Conservation (phyloP, 148 eudicot species). For the Salicornia ramosissima region DNA sequence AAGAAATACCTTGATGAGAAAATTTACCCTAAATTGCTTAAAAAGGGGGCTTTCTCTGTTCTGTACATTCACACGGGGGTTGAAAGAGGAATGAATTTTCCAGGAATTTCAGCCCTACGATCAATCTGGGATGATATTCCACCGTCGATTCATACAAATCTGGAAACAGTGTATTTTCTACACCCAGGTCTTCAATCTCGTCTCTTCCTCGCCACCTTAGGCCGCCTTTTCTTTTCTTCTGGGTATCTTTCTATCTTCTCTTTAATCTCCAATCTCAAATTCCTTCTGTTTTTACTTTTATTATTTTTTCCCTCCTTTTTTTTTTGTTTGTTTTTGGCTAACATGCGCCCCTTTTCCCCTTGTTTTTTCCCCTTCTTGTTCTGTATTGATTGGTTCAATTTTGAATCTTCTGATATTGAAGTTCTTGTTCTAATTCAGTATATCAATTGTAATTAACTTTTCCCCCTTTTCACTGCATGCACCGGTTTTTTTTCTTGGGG, state of each 20-base stretch:
- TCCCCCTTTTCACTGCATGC: no score
- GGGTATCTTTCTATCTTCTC: slow-evolving; percentile 32
- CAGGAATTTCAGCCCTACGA: slow-evolving; percentile 55
- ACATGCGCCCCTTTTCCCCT: no score
- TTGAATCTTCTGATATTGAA: no score
- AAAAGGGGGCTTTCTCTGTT: slow-evolving; percentile 35
- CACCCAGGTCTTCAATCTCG: slow-evolving; percentile 63
- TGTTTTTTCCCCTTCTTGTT: neutral
- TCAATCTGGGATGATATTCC: slow-evolving; percentile 51
- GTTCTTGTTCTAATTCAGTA: no score
- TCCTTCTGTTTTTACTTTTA: neutral
- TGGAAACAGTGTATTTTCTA: slow-evolving; percentile 50
- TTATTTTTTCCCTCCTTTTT: no score
- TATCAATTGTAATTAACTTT: no score
- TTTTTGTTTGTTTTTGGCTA: neutral
- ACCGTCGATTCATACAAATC: slow-evolving; percentile 33
- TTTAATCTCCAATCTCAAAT: neutral
- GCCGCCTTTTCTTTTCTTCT: slow-evolving; percentile 55
- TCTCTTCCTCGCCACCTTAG: slow-evolving; percentile 67
- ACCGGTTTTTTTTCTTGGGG: no score
- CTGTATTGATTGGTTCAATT: neutral
- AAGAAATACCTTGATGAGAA: slow-evolving; percentile 49
- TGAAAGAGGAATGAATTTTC: slow-evolving; percentile 35
- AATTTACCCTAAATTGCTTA: slow-evolving; percentile 42
- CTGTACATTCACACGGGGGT: slow-evolving; percentile 61